Base-by-base conservation (phyloP, 345 rosid species). In the Boechera retrofracta region DNA sequence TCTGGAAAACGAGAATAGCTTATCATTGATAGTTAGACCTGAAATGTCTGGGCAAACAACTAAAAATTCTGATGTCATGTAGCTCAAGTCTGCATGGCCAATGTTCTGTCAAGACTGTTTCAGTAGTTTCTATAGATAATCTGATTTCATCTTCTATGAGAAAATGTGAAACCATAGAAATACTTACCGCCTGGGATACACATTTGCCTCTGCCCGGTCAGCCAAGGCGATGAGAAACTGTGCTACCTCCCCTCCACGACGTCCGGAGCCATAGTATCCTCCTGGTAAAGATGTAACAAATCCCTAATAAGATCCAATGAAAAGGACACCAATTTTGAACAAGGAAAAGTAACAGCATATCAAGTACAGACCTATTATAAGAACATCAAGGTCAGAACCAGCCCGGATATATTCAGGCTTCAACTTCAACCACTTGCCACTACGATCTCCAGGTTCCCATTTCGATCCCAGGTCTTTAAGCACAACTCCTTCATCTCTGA, bases 401-500 rank as follows among this genome's bases (percentile, higher is more conserved):
- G 91, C 79, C 74, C 77, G 90, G 36, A 92, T 51, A 56, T 94
- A 94, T 36, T 94, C 97, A 52, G 98, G 98, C 87, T 92, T 94
- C 83, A 94, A 82, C 83, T 92, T 94, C 87, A 89, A 69, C 98
- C 98, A 94, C 85, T 94, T 94, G 71, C 92, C 98, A 85, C 96
- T 94, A 62, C 98, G 90, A 76, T 94, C 98, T 79, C 97, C 79
- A 44, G 98, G 98, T 76, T 94, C 98, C 98, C 98, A 94, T 79
- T 89, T 94, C 10, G 98, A 94, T 68, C 84, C 88, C 78, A 92
- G 88, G 84, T 92, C 98, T 78, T 94, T 94, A 45, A 94, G 58
- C 45, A 92, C 85, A 74, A 94, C 76, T 70, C 98, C 98, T 87
- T 94, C 98, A 82, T 92, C 95, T 77, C 98, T 94, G 78, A 45